phyloP scores from a whole-genome alignment of 805 yeast genomes.

The Kazachstania africana region DNA sequence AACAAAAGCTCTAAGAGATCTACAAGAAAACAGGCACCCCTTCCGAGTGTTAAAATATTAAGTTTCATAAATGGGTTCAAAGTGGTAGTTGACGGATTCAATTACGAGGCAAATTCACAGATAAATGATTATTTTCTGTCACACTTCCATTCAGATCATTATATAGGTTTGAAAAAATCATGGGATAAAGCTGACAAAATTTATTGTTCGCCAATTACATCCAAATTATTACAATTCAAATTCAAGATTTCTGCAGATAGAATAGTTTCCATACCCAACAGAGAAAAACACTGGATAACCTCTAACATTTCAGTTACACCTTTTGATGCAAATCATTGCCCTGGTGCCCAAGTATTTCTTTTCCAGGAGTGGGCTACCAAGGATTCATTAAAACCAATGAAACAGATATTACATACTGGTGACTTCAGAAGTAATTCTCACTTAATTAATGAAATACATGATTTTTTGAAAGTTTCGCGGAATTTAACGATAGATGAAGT shows the following conservation, averaged over 20 bases:
- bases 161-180: constrained; percentile 67
- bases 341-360: constrained; percentile 79
- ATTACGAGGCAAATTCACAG: constrained; percentile 28
- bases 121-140: constrained; percentile 49
- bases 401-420: constrained; percentile 65
- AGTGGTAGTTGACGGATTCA: constrained; percentile 58
- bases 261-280: constrained; percentile 32
- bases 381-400: constrained; percentile 4
- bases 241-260: constrained; percentile 36
- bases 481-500: constrained; percentile 38
- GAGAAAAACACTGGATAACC: constrained; percentile 29
- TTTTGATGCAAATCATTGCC: constrained; percentile 90
- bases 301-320: constrained; percentile 44
- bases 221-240: constrained; percentile 39
- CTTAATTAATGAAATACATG: constrained; percentile 30
- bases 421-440: constrained; percentile 66
- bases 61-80: constrained; percentile 29
- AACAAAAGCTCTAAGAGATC: too few relatives aligned
- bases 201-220: constrained; percentile 64
- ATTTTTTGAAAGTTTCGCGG: not conserved
- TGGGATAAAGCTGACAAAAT: constrained; percentile 71
- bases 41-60: constrained; percentile 46
- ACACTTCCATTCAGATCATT: constrained; percentile 93
- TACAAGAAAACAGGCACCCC: too few relatives aligned
- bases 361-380: constrained; percentile 35